Base-by-base conservation (phyloP, 1,139 yeast genomes). In the Hyphopichia wangnamkhiaoensis region DNA sequence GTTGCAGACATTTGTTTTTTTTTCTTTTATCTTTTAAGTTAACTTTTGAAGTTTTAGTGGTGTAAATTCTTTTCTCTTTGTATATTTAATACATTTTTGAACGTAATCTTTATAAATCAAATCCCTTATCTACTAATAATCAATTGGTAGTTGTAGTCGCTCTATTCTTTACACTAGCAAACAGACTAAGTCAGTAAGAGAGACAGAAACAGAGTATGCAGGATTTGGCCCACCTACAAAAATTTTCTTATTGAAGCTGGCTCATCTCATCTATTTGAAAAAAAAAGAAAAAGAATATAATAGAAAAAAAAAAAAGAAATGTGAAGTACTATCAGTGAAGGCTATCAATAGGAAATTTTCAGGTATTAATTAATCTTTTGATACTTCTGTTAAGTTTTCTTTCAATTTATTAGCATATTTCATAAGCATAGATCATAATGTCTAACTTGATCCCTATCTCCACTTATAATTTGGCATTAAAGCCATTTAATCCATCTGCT, bases 401-500 rank as follows among this genome's bases (percentile, higher is more conserved):
- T 21, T 21, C 24, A 7, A 7, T 21, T 10, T 10, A 44, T 37
- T 31, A 33, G 17, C 31, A 25, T 20, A 25, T 38, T 25, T 35
- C 27, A 36, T 32, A 30, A 32, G 19, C 13, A 21, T 19, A 18
- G 25, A 21, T 24, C 31, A 61, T 31, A 37, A 85, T 84, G 93
- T 70, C 91, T 50, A 73, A 62, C 39, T 68, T 88, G 64, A 68
- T 86, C 52, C 97, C 97, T 48, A 73, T 90, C 63, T 84, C 95
- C 49, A 82, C 96, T 21, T 90, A 82, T 70, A 84, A 84, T 71
- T 75, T 89, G 68, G 89, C 87, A 52, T 78, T 91, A 49, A 74
- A 78, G 65, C 98, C 98, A 56, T 93, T 85, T 60, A 71, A 78
- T 52, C 95, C 96, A 50, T 81, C 82, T 37, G 90, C 91, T 45